phyloP scores from a whole-genome alignment of 495 filamentous ascomycete genomes.

The Penicillium canescens region DNA sequence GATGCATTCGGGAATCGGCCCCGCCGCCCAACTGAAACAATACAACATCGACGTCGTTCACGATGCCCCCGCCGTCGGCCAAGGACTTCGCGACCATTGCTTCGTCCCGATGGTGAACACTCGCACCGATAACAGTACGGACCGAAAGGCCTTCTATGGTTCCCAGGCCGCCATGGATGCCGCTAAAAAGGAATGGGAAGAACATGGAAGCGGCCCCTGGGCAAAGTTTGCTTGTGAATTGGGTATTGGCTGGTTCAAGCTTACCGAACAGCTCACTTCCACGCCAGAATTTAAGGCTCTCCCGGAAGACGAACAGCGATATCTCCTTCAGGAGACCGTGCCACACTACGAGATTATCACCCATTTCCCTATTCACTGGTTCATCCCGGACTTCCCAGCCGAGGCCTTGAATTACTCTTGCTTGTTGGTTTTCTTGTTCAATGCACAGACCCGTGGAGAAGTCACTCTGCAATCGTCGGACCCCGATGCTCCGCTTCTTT shows the following conservation, averaged over 20 bases:
- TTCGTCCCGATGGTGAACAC: constrained; percentile 22
- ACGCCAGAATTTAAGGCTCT: constrained; percentile 44
- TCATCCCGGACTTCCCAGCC: constrained; percentile 25
- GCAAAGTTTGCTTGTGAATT: constrained; percentile 37
- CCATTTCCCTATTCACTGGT: constrained; percentile 28
- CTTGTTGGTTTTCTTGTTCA: constrained; percentile 25
- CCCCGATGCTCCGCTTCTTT: constrained; percentile 46
- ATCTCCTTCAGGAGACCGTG: constrained; percentile 40
- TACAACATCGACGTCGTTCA: constrained; percentile 26
- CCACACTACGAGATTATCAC: constrained; percentile 44
- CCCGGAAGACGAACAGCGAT: constrained; percentile 32
- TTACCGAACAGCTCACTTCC: constrained; percentile 28
- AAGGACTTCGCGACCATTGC: constrained; percentile 29
- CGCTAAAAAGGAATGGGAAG: constrained; percentile 46
- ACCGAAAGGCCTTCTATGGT: constrained; percentile 24
- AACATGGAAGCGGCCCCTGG: constrained; percentile 47
- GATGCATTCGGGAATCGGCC: constrained; percentile 47
- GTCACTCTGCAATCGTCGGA: constrained; percentile 54
- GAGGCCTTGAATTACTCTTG: constrained; percentile 23
- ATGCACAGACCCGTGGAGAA: constrained; percentile 42
- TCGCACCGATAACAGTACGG: constrained; percentile 21
- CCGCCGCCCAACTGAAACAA: constrained; percentile 17
- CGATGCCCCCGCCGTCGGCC: constrained; percentile 28
- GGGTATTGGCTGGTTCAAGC: constrained; percentile 55
- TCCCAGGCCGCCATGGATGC: constrained; percentile 31